Evolutionary conservation across 1,139 yeast genomes (phyloP).

Genomic region (Kluyveromyces sp.): DNA sequence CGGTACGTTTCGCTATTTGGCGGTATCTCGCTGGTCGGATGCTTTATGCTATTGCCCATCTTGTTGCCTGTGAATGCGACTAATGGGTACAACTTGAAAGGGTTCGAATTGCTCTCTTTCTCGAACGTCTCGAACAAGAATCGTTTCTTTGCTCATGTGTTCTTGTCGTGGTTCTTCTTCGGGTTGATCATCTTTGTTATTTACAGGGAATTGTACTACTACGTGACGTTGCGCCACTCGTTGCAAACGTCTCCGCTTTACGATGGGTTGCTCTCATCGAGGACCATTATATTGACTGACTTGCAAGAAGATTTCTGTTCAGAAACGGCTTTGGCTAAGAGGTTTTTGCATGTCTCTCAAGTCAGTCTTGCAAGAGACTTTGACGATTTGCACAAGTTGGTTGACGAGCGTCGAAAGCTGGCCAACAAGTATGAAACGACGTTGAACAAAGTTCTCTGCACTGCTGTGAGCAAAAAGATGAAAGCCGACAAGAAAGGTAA

Average conservation of each 20-base stretch:
- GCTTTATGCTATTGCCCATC: constrained; percentile 65
- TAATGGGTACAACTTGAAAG: constrained; percentile 52
- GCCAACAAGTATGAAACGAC: constrained; percentile 54
- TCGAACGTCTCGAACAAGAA: constrained; percentile 56
- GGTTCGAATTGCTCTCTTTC: constrained; percentile 54
- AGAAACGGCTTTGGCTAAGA: constrained; percentile 46
- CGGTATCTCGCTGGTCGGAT: constrained; percentile 53
- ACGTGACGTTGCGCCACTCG: constrained; percentile 59
- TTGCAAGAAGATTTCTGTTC: constrained; percentile 43
- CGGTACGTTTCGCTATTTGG: constrained; percentile 66
- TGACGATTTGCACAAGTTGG: constrained; percentile 43
- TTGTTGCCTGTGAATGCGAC: constrained; percentile 84
- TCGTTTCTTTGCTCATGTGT: constrained; percentile 65
- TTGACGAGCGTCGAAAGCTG: constrained; percentile 49
- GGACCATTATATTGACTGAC: constrained; percentile 63
- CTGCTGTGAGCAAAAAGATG: constrained; percentile 48
- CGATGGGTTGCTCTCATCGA: constrained; percentile 56
- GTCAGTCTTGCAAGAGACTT: constrained; percentile 62
- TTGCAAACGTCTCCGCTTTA: constrained; percentile 65
- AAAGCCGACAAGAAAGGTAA: constrained; percentile 54
- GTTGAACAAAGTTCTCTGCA: constrained; percentile 46
- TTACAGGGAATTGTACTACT: constrained; percentile 65
- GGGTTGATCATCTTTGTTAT: constrained; percentile 53
- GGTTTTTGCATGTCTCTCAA: constrained; percentile 55
- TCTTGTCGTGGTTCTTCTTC: constrained; percentile 62